Evolutionary conservation across 441 rosid species (phyloP), one percentile per base, ranked within the genome.

Genomic region (Adansonia gregorii): DNA sequence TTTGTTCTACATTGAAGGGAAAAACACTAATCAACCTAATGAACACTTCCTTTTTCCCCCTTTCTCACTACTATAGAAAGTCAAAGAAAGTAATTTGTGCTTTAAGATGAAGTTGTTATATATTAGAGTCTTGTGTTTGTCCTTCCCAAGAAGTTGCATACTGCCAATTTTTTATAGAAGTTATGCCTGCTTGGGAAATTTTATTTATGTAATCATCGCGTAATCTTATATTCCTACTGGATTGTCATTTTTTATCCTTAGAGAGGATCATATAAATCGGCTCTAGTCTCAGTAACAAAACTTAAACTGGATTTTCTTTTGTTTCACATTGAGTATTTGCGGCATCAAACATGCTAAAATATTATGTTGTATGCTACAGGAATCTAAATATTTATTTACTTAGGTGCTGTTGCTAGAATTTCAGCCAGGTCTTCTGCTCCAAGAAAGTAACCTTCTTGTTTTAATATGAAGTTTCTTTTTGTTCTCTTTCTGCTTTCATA

Each of bases 281-380:
- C 1, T 67, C 39, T 67, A 20, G 35, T 49, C 55, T 20, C 72
- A 5, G 19, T 20, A 46, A 67, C 17, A 22, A 67, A 67, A 46
- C 54, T 10, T 46, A 31, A 70, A 52, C 54, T 52, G 15, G 14
- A 1, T 71, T 71, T 71, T 8, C n/a, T n/a, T 68, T 71, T 51
- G 24, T 24, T 49, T 12, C 19, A 49, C 12, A 24, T 15, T 7
- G 22, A 49, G 45, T 69, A 27, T 49, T 71, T 71, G 48, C 48
- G 41, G 41, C 41, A 35, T 66, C 51, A 43, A 66, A 17, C 22
- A n/a, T 10, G 14, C 49, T 41, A 66, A 12, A 43, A 41, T n/a
- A 20, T 17, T 41, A 43, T 51, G 24, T 41, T 66, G 24, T 43
- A 2, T n/a, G 43, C 15, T 41, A n/a, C 24, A 17, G 49, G 51